Conservation (phyloP, 2,329 filamentous ascomycete genomes). For the Sclerotinia glacialis region DNA sequence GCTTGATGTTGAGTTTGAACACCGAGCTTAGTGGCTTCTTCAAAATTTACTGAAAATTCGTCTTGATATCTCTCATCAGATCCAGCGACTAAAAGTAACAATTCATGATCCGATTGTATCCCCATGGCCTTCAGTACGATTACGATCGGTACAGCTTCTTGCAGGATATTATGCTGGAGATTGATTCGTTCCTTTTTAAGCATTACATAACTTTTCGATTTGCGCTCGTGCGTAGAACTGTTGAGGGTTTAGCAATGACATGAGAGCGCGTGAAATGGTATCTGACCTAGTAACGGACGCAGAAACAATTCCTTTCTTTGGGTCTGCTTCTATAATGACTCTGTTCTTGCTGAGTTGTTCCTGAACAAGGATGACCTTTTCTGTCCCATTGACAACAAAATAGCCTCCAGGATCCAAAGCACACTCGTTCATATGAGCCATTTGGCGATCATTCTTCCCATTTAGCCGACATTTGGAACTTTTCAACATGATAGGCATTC, state of each 20-base stretch:
- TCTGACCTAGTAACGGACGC: conserved; percentile 76
- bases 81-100: conserved; percentile 85
- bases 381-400: conserved; percentile 95
- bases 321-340: conserved; percentile 91
- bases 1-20: conserved; percentile 95
- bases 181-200: conserved; percentile 90
- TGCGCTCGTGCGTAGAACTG: conserved; percentile 94
- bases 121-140: conserved; percentile 92
- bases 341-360: conserved; percentile 99
- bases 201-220: conserved; percentile 95
- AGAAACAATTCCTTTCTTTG: conserved; percentile 89
- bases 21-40: conserved; percentile 79
- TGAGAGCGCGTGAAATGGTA: conserved; percentile 29
- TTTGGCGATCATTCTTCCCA: conserved; percentile 79
- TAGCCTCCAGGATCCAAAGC: conserved; percentile 95
- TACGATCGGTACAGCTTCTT: conserved; percentile 91
- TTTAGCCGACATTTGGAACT: conserved; percentile 89
- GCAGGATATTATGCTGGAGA: conserved; percentile 87
- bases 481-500: conserved; percentile 94
- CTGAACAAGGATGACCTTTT: conserved; percentile 98
- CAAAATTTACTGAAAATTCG: conserved; percentile 92
- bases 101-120: conserved; percentile 91
- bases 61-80: conserved; percentile 88
- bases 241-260: conserved; percentile 25
- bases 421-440: conserved; percentile 93